Evolutionary conservation across 1,284 basidiomycete species (phyloP).

Genomic region (Tylopilus orsonianus): DNA sequence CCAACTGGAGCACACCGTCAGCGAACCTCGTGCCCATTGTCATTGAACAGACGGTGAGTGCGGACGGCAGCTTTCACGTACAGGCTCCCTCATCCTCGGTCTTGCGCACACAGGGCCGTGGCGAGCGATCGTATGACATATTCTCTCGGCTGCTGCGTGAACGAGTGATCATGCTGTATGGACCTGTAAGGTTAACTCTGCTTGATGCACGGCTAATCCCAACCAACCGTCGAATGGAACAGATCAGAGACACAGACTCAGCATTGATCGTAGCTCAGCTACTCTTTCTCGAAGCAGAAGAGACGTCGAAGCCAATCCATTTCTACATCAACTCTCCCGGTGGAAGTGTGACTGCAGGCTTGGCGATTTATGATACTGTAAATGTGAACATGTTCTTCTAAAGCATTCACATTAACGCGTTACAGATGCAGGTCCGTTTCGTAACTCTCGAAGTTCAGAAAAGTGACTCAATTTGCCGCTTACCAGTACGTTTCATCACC

Average conservation of each 20-base stretch:
- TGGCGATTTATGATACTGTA: conserved; percentile 95
- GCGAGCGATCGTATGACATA: conserved; percentile 93
- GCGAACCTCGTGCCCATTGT: conserved; percentile 84
- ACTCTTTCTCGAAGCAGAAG: conserved; percentile 92
- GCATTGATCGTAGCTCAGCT: conserved; percentile 86
- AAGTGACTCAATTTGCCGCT: conserved; percentile 19
- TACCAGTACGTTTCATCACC: conserved; percentile 85
- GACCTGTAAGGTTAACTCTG: conserved; percentile 61
- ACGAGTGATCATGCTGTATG: conserved; percentile 90
- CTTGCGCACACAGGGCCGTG: conserved; percentile 64
- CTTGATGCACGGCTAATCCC: conserved; percentile 14
- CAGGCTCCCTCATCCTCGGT: conserved; percentile 12
- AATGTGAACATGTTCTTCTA: conserved; percentile 17
- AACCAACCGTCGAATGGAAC: conserved; percentile 16
- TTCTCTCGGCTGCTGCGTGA: conserved; percentile 89
- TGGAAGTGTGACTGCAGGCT: conserved; percentile 88
- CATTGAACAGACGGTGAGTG: conserved; percentile 84
- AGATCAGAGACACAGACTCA: conserved; percentile 86
- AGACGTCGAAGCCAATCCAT: conserved; percentile 88
- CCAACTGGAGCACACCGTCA: conserved; percentile 44
- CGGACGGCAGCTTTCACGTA: conserved; percentile 6
- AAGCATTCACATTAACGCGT: conserved; percentile 24
- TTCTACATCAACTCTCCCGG: conserved; percentile 95
- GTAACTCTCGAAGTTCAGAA: conserved; percentile 2
- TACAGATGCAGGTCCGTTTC: conserved; percentile 70